Conservation (phyloP, 768 basidiomycete genomes). For the Udeniomyces megalosporus region DNA sequence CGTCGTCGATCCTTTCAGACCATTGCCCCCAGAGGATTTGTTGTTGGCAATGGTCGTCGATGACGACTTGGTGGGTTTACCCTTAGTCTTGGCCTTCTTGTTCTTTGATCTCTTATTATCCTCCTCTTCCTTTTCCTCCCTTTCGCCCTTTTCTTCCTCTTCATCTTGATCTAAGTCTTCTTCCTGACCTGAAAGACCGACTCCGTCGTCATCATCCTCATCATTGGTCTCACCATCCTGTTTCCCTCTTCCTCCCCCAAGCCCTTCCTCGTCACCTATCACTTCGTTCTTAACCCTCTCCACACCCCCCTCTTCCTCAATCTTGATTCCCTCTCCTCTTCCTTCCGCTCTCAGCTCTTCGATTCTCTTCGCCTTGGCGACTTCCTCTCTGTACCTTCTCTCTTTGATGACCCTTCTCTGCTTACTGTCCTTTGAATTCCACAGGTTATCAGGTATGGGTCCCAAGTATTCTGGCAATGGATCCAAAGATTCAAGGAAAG, state of each 20-base stretch:
- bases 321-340: not conserved
- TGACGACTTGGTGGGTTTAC: constrained; percentile 10
- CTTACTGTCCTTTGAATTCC: not conserved
- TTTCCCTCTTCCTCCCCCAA: constrained; percentile 3
- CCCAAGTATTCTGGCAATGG: not conserved
- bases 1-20: constrained; percentile 15
- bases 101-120: not conserved
- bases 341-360: not conserved
- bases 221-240: constrained; percentile 11
- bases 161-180: constrained; percentile 10
- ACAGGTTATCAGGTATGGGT: not conserved
- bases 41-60: constrained; percentile 16
- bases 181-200: no score
- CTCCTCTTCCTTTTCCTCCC: not conserved
- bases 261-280: not conserved
- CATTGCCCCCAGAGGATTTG: constrained; percentile 16
- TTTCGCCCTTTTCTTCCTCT: not conserved
- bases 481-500: not conserved
- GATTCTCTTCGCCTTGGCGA: not conserved
- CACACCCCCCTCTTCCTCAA: constrained; percentile 11
- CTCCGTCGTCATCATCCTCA: constrained; percentile 15
- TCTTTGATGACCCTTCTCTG: not conserved
- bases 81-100: not conserved
- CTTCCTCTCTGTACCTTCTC: not conserved
- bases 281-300: constrained; percentile 7